Conservation (phyloP, 192 early-diverging fungal genomes). For the Linnemannia schmuckeri region DNA sequence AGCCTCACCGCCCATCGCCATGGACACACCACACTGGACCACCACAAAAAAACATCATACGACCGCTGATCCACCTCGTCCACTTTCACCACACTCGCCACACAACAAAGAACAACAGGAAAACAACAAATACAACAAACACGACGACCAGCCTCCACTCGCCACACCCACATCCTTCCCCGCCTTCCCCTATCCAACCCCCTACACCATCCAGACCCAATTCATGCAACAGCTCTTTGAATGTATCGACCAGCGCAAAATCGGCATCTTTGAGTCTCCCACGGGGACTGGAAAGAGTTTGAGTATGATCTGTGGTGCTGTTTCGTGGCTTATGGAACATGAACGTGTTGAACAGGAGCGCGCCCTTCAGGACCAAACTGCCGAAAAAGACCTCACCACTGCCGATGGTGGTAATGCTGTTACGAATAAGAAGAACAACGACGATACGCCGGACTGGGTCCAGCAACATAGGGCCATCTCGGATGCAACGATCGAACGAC, state of each 20-base stretch:
- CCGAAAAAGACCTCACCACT: not conserved
- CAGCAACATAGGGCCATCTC: conserved; percentile 34
- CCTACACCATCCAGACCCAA: conserved; percentile 81
- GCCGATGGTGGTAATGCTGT: not conserved
- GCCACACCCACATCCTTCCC: conserved; percentile 35
- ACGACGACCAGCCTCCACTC: conserved; percentile 16
- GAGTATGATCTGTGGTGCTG: conserved; percentile 85
- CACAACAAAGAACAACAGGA: not conserved
- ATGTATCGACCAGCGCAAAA: conserved; percentile 72
- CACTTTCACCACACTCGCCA: not conserved
- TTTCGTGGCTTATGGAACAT: conserved; percentile 84
- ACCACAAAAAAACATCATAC: not conserved
- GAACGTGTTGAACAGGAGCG: conserved; percentile 32
- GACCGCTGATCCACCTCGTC: not conserved
- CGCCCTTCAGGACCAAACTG: conserved; percentile 1
- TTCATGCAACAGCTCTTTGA: conserved; percentile 85
- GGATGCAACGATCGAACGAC: conserved; percentile 17
- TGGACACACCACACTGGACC: not conserved
- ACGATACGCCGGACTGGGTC: conserved; percentile 59
- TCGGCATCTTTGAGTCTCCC: conserved; percentile 92
- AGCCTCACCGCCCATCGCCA: not conserved
- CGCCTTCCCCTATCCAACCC: conserved; percentile 54
- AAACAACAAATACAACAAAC: not conserved
- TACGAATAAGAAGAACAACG: not conserved
- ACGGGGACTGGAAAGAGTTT: conserved; percentile 97